Evolutionary conservation across 352 stramenopile genomes (phyloP), one percentile per base, ranked within the genome.

Genomic region (Pythium aphanidermatum): DNA sequence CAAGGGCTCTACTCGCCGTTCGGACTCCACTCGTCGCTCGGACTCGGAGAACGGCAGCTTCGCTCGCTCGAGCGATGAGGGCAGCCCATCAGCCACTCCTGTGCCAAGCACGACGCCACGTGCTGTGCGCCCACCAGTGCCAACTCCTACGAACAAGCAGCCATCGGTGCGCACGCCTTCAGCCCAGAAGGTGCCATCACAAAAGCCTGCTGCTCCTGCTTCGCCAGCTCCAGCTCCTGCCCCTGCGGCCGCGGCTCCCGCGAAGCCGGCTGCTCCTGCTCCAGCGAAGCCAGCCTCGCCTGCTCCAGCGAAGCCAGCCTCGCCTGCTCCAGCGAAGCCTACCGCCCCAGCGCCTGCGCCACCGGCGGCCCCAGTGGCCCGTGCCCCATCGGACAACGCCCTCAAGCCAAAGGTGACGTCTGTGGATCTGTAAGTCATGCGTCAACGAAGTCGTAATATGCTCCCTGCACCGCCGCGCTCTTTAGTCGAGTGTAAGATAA

Each of bases 11-110:
- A 63, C 60, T 8, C 67, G 74, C 21, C 46, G 65, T 24, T 46
- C 36, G 8, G n/a, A n/a, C n/a, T n/a, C n/a, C n/a, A n/a, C n/a
- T n/a, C n/a, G n/a, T n/a, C n/a, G n/a, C n/a, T n/a, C n/a, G n/a
- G 60, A 75, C 41, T 76, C 68, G 20, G 74, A 87, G 37, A 78
- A 70, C 58, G 71, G 58, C 43, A 81, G 70, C 56, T 66, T 73
- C 46, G 1, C 29, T 26, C 53, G 53, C 38, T 51, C 46, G 29
- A 50, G 39, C 30, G 54, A 57, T 27, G 55, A 60, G 19, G 50
- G n/a, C n/a, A n/a, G n/a, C n/a, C n/a, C 43, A 8, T 50, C 51
- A 31, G 13, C 23, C 27, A 36, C 45, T 9, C 25, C 31, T n/a
- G 26, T 38, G 3, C 31, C 51, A 12, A 45, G 34, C 43, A 60